Percentiles rank a stretch among this genome's conserved stretches.
phyloP scores from a whole-genome alignment of 768 basidiomycete species.

The Tricholoma sp. region DNA sequence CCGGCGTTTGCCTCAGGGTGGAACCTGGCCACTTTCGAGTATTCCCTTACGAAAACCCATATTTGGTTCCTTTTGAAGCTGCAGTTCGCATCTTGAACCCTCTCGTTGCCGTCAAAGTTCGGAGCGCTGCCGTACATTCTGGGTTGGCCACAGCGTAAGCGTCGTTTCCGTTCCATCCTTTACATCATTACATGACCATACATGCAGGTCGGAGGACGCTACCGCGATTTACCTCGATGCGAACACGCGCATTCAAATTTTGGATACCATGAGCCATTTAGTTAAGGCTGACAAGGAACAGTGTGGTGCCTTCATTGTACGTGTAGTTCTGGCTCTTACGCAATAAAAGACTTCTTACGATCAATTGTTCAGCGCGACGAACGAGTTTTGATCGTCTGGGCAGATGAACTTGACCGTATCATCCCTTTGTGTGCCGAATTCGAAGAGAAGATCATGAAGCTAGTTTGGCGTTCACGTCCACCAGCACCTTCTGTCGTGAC shows the following conservation, averaged over 20 bases:
- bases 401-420: slow-evolving; percentile 75
- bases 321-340: slow-evolving; percentile 17
- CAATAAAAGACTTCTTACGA: slow-evolving; percentile 7
- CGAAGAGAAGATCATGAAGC: slow-evolving; percentile 59
- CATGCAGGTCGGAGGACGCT: slow-evolving; percentile 50
- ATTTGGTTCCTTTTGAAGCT: slow-evolving; percentile 75
- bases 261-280: slow-evolving; percentile 63
- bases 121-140: slow-evolving; percentile 77
- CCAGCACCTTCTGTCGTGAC: slow-evolving; percentile 30
- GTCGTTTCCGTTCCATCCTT: neutral
- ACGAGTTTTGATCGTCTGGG: slow-evolving; percentile 79
- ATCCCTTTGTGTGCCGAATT: slow-evolving; percentile 71
- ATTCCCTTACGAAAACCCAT: slow-evolving; percentile 84
- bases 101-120: slow-evolving; percentile 77
- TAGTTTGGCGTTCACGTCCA: slow-evolving; percentile 46
- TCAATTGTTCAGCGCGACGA: slow-evolving; percentile 61
- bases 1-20: slow-evolving; percentile 72
- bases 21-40: slow-evolving; percentile 67
- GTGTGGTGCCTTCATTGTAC: slow-evolving; percentile 80
- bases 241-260: slow-evolving; percentile 83
- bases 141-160: slow-evolving; percentile 65
- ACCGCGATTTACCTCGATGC: slow-evolving; percentile 63
- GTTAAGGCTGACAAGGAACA: slow-evolving; percentile 86
- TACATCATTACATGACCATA: slow-evolving; percentile 3
- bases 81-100: slow-evolving; percentile 75